phyloP scores from a whole-genome alignment of 805 yeast species.

The Candida stauntonica region DNA sequence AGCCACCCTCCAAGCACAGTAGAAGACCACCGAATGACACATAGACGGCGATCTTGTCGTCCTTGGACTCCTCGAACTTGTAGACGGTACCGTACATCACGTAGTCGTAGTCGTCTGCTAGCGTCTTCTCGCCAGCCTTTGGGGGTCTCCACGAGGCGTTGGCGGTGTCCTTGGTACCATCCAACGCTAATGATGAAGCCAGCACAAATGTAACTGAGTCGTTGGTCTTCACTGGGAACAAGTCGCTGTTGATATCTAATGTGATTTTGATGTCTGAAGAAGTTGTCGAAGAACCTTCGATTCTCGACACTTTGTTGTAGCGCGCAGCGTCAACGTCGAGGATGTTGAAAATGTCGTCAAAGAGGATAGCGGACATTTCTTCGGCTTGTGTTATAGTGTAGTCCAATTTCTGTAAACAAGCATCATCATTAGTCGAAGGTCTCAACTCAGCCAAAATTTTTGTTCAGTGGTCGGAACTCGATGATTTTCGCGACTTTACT shows the following conservation, averaged over 20 bases:
- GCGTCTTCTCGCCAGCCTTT: slow-evolving; percentile 71
- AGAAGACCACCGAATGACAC: slow-evolving; percentile 94
- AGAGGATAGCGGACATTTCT: slow-evolving; percentile 66
- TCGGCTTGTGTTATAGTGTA: not conserved
- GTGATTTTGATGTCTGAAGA: slow-evolving; percentile 77
- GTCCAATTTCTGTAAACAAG: no score
- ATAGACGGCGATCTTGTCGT: slow-evolving; percentile 68
- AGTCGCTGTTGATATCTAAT: slow-evolving; percentile 84
- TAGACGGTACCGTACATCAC: slow-evolving; percentile 98
- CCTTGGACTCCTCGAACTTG: slow-evolving; percentile 84
- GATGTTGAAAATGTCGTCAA: slow-evolving; percentile 89
- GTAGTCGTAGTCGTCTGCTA: slow-evolving; percentile 96
- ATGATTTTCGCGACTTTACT: no score
- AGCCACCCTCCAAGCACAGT: slow-evolving; percentile 92
- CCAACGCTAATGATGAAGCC: slow-evolving; percentile 66
- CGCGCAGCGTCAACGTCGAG: slow-evolving; percentile 82
- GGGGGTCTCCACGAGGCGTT: slow-evolving; percentile 52
- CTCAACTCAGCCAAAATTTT: no score
- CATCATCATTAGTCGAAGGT: not conserved
- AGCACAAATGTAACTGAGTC: slow-evolving; percentile 83
- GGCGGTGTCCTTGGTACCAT: slow-evolving; percentile 42
- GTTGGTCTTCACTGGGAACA: slow-evolving; percentile 75
- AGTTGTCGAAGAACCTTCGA: slow-evolving; percentile 83
- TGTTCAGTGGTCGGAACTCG: no score
- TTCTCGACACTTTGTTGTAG: slow-evolving; percentile 87